phyloP scores from a whole-genome alignment of 108 stramenopile species.

The Nannochloropsis oceanica region DNA sequence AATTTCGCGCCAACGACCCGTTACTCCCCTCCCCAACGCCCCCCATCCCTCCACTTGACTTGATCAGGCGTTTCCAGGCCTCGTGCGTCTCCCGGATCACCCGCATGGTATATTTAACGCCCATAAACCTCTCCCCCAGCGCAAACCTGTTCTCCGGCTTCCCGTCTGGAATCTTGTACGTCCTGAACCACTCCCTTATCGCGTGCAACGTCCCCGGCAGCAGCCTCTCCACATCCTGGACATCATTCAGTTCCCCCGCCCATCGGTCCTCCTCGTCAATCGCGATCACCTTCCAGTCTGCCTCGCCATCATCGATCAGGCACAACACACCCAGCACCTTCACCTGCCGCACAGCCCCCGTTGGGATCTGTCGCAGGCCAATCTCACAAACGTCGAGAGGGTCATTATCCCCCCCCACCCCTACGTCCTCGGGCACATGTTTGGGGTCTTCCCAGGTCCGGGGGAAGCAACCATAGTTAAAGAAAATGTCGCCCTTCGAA shows the following conservation, averaged over 20 bases:
- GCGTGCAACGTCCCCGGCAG: slow-evolving; percentile 69
- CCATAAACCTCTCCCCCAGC: slow-evolving; percentile 79
- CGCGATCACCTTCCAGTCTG: slow-evolving; percentile 92
- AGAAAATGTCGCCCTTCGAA: slow-evolving; percentile 84
- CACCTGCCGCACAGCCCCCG: slow-evolving; percentile 68
- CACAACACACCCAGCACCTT: slow-evolving; percentile 90
- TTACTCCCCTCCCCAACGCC: neutral
- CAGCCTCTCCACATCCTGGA: slow-evolving; percentile 80
- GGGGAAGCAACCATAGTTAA: slow-evolving; percentile 97
- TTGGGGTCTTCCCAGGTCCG: slow-evolving; percentile 96
- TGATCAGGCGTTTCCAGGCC: slow-evolving; percentile 18
- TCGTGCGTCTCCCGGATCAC: slow-evolving; percentile 35
- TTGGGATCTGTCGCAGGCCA: slow-evolving; percentile 37
- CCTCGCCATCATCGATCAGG: slow-evolving; percentile 97
- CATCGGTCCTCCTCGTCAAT: slow-evolving; percentile 86
- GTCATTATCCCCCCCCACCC: slow-evolving; percentile 81
- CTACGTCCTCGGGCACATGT: slow-evolving; percentile 77
- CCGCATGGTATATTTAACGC: slow-evolving; percentile 65
- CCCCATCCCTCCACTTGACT: neutral
- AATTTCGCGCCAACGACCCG: slow-evolving; percentile 10
- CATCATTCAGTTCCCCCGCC: slow-evolving; percentile 84
- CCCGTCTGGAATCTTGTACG: slow-evolving; percentile 97
- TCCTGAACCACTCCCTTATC: slow-evolving; percentile 93
- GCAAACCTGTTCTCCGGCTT: slow-evolving; percentile 91
- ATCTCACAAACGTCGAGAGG: slow-evolving; percentile 79